Conservation (phyloP, 106 monocot genomes). For the Dioscorea dumetorum region DNA sequence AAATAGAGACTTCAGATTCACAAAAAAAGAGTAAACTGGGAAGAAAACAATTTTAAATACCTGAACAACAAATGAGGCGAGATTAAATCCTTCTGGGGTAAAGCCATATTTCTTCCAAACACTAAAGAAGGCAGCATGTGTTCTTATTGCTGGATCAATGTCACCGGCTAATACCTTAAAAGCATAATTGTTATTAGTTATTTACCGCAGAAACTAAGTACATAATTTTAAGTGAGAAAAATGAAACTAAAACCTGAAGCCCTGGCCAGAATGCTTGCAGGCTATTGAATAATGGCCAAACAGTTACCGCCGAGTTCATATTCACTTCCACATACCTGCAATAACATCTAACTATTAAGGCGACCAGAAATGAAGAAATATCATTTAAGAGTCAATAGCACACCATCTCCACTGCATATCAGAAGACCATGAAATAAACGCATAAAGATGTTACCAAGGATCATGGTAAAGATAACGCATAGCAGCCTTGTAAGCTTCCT, state of each 20-base stretch:
- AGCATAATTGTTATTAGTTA: conserved; percentile 25
- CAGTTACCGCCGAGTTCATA: conserved; percentile 92
- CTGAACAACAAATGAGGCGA: conserved; percentile 76
- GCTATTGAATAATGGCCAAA: conserved; percentile 98
- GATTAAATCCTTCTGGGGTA: conserved; percentile 95
- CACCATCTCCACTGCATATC: too few species aligned
- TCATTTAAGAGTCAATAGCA: too few species aligned
- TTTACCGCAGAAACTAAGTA: background rate
- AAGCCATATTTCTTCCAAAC: conserved; percentile 98
- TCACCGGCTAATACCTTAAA: conserved; percentile 98
- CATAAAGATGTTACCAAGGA: conserved; percentile 65
- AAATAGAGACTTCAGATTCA: too few species aligned
- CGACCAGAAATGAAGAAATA: too few species aligned
- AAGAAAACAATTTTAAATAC: conserved; percentile 18
- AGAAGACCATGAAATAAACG: too few species aligned
- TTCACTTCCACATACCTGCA: conserved; percentile 98
- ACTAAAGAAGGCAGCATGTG: conserved; percentile 97
- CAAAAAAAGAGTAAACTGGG: too few species aligned
- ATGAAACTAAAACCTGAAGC: conserved; percentile 67
- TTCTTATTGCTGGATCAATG: conserved; percentile 84
- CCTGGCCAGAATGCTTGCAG: conserved; percentile 99
- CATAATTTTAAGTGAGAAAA: background rate
- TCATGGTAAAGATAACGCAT: conserved; percentile 92
- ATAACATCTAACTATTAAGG: background rate
- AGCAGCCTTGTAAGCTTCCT: conserved; percentile 93